These are phyloP conservation scores for Phoenix roebelenii DNA, from an alignment of 176 grass and related monocot species.

Conservation along the genomic window DNA sequence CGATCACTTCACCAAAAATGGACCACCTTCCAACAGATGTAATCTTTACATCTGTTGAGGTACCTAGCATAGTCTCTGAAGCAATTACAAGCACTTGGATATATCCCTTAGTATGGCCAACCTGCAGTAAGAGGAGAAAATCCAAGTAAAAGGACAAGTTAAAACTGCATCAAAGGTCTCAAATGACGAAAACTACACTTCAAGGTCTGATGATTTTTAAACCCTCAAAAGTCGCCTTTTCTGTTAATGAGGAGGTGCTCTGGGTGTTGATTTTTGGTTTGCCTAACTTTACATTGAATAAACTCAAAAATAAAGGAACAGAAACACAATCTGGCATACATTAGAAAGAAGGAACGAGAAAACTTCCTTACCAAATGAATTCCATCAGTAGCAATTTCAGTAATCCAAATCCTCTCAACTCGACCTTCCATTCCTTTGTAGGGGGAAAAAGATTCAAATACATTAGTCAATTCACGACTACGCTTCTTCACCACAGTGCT, in stretches of 20 bases:
- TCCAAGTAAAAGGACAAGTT: neutral
- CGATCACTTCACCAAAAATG: constrained; percentile 65
- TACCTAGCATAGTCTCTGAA: constrained; percentile 65
- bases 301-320: too few species aligned
- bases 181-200: too few species aligned
- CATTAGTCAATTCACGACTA: constrained; percentile 70
- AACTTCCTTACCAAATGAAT: constrained; percentile 59
- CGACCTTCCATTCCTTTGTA: constrained; percentile 76
- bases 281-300: too few species aligned
- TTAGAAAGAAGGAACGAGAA: neutral
- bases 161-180: too few species aligned
- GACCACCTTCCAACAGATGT: constrained; percentile 86
- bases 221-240: too few species aligned
- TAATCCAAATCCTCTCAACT: constrained; percentile 79
- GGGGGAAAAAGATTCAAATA: constrained; percentile 87
- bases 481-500: constrained; percentile 78
- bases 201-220: too few species aligned
- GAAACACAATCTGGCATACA: too few species aligned
- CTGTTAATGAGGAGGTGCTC: too few species aligned
- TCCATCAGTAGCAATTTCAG: constrained; percentile 79
- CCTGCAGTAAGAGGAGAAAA: constrained; percentile 31
- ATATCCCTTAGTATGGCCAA: constrained; percentile 94
- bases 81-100: constrained; percentile 90
- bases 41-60: constrained; percentile 60
- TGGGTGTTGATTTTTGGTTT: too few species aligned